Base-by-base conservation (phyloP, 2,329 filamentous ascomycete species). In the Fusarium nodosum region DNA sequence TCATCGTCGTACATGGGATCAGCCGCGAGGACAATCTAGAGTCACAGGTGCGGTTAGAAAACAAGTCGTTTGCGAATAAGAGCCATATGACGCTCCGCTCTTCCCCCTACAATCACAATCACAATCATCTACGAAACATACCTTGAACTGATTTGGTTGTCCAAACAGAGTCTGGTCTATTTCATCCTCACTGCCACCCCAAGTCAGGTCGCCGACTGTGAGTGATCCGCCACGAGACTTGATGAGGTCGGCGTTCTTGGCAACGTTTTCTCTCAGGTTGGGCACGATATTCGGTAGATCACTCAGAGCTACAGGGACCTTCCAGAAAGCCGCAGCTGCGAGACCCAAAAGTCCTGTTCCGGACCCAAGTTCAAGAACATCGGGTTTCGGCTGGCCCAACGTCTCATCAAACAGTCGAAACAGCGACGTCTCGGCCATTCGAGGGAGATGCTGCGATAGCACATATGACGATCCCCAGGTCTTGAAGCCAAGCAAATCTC, bases 401-500 rank as follows among this genome's bases (percentile, higher is more conserved):
- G 76, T 76, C 57, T 77, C 74, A 39, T 79, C 76, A 18, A 88
- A 79, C 10, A 87, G 71, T 44, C 83, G 80, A 33, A 81, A 82
- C 24, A 88, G 74, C 0, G 82, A 79, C 16, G 78, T 82, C 44
- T 77, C 79, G 10, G 76, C 79, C 39, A 89, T 81, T 15, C 75
- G 75, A 22, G 82, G 82, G 28, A 98, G 86, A 26, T 92, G 88
- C 71, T 88, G 91, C 0, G 95, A 91, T 7, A 98, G 88, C 3
- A 97, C 86, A 75, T 94, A 97, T 0, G 94, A 95, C 0, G 94
- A 95, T 1, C 92, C 93, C 96, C 96, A 98, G 0, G 96, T 99
- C 79, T 99, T 98, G 78, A 97, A 86, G 2, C 96, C 96, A 20
- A 98, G 84, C 62, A 93, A 92, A 78, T 97, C 95, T 9, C 92